Evolutionary conservation across 371 early-diverging fungal genomes (phyloP).

Genomic region (Circinella minor): DNA sequence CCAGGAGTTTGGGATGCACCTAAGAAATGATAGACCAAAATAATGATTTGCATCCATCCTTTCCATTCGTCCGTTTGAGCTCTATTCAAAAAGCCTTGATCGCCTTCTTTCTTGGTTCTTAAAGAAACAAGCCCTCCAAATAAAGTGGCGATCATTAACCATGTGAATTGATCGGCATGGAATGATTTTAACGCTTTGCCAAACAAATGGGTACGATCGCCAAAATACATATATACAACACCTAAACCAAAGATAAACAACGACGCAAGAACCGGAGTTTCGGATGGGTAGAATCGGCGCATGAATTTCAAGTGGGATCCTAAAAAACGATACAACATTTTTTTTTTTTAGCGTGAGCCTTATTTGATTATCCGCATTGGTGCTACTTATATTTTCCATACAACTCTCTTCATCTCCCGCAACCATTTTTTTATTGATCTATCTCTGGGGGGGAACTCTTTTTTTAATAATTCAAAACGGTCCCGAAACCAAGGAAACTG

Average conservation of each 20-base stretch:
- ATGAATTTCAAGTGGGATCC: conserved; percentile 17
- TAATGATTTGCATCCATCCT: conserved; percentile 85
- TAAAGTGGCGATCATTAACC: conserved; percentile 42
- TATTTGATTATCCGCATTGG: background rate
- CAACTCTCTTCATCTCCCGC: too few relatives aligned
- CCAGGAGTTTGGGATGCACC: conserved; percentile 67
- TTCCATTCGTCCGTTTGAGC: conserved; percentile 87
- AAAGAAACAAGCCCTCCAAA: conserved; percentile 56
- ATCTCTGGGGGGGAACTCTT: too few relatives aligned
- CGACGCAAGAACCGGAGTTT: conserved; percentile 37
- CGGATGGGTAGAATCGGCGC: conserved; percentile 19
- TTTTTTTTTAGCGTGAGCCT: conserved; percentile 3
- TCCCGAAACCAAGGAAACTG: too few relatives aligned
- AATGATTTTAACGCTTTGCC: conserved; percentile 70
- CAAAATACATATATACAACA: conserved; percentile 63
- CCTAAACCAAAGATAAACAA: conserved; percentile 55
- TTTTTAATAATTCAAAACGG: too few relatives aligned
- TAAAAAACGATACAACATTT: background rate
- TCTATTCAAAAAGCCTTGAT: conserved; percentile 67
- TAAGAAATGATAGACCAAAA: conserved; percentile 75
- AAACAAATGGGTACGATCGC: conserved; percentile 74
- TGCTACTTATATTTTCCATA: background rate
- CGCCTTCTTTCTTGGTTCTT: conserved; percentile 44
- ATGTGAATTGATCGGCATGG: conserved; percentile 41
- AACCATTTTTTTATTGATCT: too few relatives aligned